Conservation (phyloP, 495 filamentous ascomycete genomes). For the Penicillium bialowiezense region DNA sequence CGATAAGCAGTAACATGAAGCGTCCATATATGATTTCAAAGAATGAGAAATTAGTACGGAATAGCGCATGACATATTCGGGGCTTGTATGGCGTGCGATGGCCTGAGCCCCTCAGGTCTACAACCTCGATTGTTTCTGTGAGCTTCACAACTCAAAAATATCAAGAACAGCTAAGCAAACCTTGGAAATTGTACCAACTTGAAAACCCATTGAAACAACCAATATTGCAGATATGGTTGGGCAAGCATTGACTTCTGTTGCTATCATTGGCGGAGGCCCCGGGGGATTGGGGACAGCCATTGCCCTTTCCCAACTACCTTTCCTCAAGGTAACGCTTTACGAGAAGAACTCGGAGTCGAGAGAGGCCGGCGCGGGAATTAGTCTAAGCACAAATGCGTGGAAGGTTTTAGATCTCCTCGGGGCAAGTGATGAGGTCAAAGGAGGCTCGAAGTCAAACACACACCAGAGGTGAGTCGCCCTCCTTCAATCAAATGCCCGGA, state of each 20-base stretch:
- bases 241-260: constrained; percentile 18
- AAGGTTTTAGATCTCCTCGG: constrained; percentile 46
- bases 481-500: not conserved
- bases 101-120: too few species aligned
- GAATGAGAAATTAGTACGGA: too few species aligned
- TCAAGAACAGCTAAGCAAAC: too few species aligned
- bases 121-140: too few species aligned
- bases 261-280: constrained; percentile 46
- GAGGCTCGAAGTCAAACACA: constrained; percentile 19
- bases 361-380: constrained; percentile 51
- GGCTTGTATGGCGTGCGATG: too few species aligned
- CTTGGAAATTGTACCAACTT: too few species aligned
- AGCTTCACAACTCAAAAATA: too few species aligned
- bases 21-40: too few species aligned
- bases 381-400: constrained; percentile 35
- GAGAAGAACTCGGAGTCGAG: constrained; percentile 45
- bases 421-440: constrained; percentile 34
- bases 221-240: constrained; percentile 13
- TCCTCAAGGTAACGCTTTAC: constrained; percentile 44
- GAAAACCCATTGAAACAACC: too few species aligned
- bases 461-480: constrained; percentile 13
- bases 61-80: too few species aligned
- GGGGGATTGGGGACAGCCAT: constrained; percentile 50
- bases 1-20: too few species aligned
- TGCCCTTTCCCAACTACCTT: constrained; percentile 43